Conservation (phyloP, 2,329 filamentous ascomycete species). For the Aspergillus brasiliensis region DNA sequence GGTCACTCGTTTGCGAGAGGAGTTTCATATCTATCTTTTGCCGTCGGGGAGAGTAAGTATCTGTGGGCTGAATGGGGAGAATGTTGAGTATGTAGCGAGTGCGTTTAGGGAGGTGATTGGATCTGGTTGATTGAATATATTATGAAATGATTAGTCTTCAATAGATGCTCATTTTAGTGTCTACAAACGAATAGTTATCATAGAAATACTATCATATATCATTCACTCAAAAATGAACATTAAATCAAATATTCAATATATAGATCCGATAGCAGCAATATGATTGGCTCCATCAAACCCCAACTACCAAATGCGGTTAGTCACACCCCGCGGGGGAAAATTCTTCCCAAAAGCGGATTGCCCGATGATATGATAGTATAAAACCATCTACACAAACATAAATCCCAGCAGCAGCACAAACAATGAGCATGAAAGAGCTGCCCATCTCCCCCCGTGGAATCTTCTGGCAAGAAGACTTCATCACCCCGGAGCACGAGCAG, state of each 20-base stretch:
- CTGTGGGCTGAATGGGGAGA: constrained; percentile 32
- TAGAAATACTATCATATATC: too few relatives aligned
- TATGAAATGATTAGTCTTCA: too few relatives aligned
- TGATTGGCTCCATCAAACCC: neutral
- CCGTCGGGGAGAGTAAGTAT: constrained; percentile 37
- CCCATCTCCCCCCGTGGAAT: constrained; percentile 30
- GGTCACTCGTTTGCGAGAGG: constrained; percentile 31
- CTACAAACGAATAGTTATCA: too few relatives aligned
- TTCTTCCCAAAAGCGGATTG: neutral
- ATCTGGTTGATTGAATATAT: too few relatives aligned
- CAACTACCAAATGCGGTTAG: neutral
- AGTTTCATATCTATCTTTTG: constrained; percentile 41
- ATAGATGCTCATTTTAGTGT: too few relatives aligned
- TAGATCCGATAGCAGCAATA: too few relatives aligned
- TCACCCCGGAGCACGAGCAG: constrained; percentile 50
- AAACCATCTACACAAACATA: neutral
- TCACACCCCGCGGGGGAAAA: neutral
- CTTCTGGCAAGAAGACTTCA: constrained; percentile 52
- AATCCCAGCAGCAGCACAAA: neutral
- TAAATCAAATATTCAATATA: too few relatives aligned
- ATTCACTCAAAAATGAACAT: too few relatives aligned
- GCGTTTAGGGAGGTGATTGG: constrained; percentile 20
- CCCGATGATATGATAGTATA: neutral
- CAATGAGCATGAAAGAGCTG: constrained; percentile 19
- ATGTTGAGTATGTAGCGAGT: constrained; percentile 23